These are phyloP conservation scores for Botrytis tulipae DNA, from an alignment of 2,329 filamentous ascomycete species.

Conservation along the genomic window DNA sequence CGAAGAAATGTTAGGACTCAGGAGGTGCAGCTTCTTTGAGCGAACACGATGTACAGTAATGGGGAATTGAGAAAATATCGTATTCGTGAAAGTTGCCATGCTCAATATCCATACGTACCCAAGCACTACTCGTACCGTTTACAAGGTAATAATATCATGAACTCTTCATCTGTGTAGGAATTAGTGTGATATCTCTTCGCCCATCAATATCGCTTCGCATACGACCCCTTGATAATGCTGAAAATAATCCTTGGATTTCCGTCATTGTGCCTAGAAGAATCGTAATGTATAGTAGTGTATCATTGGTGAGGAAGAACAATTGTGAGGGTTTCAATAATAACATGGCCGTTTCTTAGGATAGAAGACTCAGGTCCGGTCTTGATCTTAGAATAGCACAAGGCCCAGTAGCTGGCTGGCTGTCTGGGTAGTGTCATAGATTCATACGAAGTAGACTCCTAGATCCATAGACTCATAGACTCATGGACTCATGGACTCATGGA, in stretches of 20 bases:
- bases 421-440: neutral
- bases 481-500: neutral
- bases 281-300: neutral
- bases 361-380: neutral
- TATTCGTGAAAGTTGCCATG: neutral
- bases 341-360: neutral
- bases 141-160: neutral
- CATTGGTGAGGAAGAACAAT: neutral
- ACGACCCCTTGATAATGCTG: neutral
- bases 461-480: neutral
- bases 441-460: neutral
- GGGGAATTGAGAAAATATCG: neutral
- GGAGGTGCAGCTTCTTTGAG: neutral
- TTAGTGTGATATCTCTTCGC: neutral
- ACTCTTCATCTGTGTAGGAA: neutral
- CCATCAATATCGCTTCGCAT: neutral
- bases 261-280: slow-evolving; percentile 13
- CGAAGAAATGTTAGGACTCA: no score
- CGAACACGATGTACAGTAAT: neutral
- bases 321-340: neutral
- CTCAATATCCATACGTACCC: neutral
- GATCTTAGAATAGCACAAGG: neutral
- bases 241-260: neutral
- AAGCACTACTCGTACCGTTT: neutral
- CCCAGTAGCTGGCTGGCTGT: neutral